Evolutionary conservation across 495 filamentous ascomycete species (phyloP), one percentile per base, ranked within the genome.

Genomic region (Astrothelium macrocarpum): DNA sequence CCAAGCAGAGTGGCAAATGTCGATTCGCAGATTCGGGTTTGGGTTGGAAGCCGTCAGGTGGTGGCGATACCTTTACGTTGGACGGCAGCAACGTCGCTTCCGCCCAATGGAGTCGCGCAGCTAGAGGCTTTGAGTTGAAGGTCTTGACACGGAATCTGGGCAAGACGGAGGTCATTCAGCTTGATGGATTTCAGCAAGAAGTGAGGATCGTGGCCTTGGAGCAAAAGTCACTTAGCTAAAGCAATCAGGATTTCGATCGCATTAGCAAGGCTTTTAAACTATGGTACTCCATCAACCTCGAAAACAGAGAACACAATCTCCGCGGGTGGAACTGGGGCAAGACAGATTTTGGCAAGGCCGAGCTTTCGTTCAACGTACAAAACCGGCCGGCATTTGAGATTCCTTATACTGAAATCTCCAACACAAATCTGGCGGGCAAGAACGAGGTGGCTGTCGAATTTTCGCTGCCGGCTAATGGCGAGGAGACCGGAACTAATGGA

Each of bases 321-420:
- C 88, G 94, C 66, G 95, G 95, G 42, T 99, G 95, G 95, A 99
- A 97, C 73, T 99, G 95, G 95, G 95, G 95, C 65, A 99, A 97
- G 76, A 90, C 88, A 63, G 95, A 99, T 72, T 97, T 99, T 71
- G 87, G 88, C 65, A 96, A 97, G 74, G 86, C 89, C 53, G 95
- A 99, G 76, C 84, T 99, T 32, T 80, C 89, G 23, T 99, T 99
- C 79, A 97, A 90, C 74, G 95, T 99, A 25, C 90, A 94, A 69
- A 99, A 96, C 71, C 88, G 91, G 67, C 95, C 95, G 4, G 90
- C 95, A 1, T 99, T 99, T 78, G 94, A 97, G 75, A 86, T 99
- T 45, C 95, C 95, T 23, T 99, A 96, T 78, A 88, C 90, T 34
- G 95, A 99, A 74, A 94, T 99, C 66, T 91, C 90, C 20, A 99